Conservation (phyloP, 805 yeast species). For the Maudiozyma pseudohumilis region DNA sequence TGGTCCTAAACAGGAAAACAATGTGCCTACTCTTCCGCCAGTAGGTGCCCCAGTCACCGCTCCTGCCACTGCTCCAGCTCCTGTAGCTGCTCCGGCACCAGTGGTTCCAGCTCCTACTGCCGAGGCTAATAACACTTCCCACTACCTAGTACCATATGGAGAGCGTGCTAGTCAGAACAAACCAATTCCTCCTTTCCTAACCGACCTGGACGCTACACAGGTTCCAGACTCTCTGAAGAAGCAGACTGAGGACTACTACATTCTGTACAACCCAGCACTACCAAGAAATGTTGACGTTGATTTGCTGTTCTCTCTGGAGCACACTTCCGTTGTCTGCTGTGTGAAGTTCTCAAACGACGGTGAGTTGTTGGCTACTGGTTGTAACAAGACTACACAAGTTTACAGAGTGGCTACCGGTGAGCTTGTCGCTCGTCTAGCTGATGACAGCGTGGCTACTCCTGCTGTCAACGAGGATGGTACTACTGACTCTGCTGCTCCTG, state of each 20-base stretch:
- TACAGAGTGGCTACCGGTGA: slow-evolving; percentile 89
- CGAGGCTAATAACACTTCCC: slow-evolving; percentile 1
- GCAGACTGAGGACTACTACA: slow-evolving; percentile 76
- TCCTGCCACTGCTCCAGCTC: background rate
- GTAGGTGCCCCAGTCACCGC: background rate
- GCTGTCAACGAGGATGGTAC: background rate
- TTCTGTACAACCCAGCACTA: slow-evolving; percentile 81
- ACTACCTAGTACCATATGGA: slow-evolving; percentile 31
- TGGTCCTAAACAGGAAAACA: background rate
- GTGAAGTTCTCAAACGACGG: slow-evolving; percentile 91
- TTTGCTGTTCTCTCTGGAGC: slow-evolving; percentile 81
- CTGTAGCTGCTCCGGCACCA: background rate
- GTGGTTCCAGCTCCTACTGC: background rate
- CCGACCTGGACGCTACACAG: slow-evolving; percentile 67
- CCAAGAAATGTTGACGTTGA: slow-evolving; percentile 73
- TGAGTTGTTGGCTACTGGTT: slow-evolving; percentile 92
- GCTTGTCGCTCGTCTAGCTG: slow-evolving; percentile 73
- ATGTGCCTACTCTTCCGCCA: background rate
- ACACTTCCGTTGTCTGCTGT: slow-evolving; percentile 92
- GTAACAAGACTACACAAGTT: slow-evolving; percentile 92
- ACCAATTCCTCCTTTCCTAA: slow-evolving; percentile 67
- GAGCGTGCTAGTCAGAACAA: slow-evolving; percentile 47
- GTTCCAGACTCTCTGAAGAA: slow-evolving; percentile 77
- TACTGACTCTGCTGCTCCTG: slow-evolving; percentile 11
- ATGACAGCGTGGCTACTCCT: slow-evolving; percentile 41